A percentile compares a stretch with the other conserved stretches of the same genome.
Evolutionary conservation across 2,329 filamentous ascomycete genomes (phyloP).

Genomic region (Xylariaceae sp.): DNA sequence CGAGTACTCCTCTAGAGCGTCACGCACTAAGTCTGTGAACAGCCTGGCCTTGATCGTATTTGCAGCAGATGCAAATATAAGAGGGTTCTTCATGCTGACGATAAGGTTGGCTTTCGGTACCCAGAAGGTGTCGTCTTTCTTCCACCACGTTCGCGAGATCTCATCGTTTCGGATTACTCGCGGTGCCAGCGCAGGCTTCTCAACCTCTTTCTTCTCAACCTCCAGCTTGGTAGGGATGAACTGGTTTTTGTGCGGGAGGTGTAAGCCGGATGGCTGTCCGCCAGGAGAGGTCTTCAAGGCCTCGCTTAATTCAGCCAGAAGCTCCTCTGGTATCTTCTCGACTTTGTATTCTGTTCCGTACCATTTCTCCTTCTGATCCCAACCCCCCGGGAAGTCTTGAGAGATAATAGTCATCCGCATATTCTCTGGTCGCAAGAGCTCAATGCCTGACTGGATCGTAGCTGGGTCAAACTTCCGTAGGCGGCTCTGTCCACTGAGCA

Average conservation of each 20-base stretch:
- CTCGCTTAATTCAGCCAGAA: conserved; percentile 65
- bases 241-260: conserved; percentile 88
- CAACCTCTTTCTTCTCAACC: conserved; percentile 90
- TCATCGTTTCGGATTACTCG: conserved; percentile 82
- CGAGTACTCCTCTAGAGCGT: conserved; percentile 86
- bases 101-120: conserved; percentile 90
- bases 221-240: conserved; percentile 93
- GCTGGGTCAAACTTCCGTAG: conserved; percentile 76
- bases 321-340: conserved; percentile 72
- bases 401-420: conserved; percentile 81
- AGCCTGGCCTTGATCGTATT: conserved; percentile 74
- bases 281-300: conserved; percentile 56
- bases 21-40: conserved; percentile 80
- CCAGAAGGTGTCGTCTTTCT: conserved; percentile 98
- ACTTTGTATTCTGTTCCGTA: conserved; percentile 92
- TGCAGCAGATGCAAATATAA: conserved; percentile 74
- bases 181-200: conserved; percentile 68
- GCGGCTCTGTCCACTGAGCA: conserved; percentile 75
- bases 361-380: conserved; percentile 91
- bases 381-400: conserved; percentile 76
- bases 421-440: conserved; percentile 78
- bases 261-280: conserved; percentile 65
- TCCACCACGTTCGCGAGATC: conserved; percentile 83
- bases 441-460: conserved; percentile 70
- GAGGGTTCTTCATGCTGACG: conserved; percentile 72